These are phyloP conservation scores for Phytophthora nicotianae DNA, from an alignment of 352 stramenopile genomes.

Conservation along the genomic window DNA sequence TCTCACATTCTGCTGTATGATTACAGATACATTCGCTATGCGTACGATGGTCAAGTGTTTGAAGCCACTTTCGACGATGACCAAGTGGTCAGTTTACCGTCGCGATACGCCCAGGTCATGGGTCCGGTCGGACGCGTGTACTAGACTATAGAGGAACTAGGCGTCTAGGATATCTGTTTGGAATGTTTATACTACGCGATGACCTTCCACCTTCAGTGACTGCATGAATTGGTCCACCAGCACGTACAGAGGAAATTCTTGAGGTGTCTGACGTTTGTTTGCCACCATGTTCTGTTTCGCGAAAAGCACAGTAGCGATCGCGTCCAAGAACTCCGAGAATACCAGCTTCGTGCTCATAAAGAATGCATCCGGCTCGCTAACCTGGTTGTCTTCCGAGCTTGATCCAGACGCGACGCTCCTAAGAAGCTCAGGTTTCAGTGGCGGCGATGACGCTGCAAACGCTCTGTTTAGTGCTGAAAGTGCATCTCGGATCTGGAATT, in stretches of 20 bases:
- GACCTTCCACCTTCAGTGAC: constrained; percentile 26
- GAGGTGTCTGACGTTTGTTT: constrained; percentile 7
- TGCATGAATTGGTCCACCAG: constrained; percentile 58
- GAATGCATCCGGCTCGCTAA: constrained; percentile 50
- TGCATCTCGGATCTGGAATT: constrained; percentile 38
- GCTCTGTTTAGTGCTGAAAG: constrained; percentile 31
- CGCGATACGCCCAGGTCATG: constrained; percentile 74
- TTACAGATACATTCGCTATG: constrained; percentile 82
- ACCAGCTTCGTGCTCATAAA: constrained; percentile 51
- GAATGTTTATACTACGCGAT: constrained; percentile 24
- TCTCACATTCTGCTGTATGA: constrained; percentile 3
- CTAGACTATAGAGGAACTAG: constrained; percentile 39
- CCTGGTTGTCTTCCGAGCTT: not conserved
- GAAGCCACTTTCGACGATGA: constrained; percentile 84
- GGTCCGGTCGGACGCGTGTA: constrained; percentile 66
- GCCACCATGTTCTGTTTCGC: constrained; percentile 38
- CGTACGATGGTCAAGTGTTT: constrained; percentile 73
- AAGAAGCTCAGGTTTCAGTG: constrained; percentile 16
- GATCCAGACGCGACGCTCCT: constrained; percentile 8
- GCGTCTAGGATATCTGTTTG: constrained; percentile 21
- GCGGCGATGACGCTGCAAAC: constrained; percentile 21
- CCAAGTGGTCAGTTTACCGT: constrained; percentile 74
- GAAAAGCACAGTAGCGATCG: constrained; percentile 54
- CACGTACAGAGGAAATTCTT: constrained; percentile 40
- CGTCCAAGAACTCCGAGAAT: constrained; percentile 68